Conservation (phyloP, 176 grass and related monocot species). For the Carex littledalei region DNA sequence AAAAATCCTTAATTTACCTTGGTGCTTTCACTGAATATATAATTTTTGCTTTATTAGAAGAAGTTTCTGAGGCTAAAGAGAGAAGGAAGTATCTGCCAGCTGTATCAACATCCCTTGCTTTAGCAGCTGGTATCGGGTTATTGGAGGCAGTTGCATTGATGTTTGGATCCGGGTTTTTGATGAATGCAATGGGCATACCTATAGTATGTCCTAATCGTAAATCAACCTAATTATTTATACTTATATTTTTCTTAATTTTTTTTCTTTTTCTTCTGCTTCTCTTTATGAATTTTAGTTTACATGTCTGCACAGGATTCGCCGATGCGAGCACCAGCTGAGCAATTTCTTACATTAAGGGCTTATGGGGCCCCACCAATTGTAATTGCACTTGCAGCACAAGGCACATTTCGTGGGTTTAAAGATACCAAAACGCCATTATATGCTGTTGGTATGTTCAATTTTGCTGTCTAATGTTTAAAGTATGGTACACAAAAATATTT, state of each 20-base stretch:
- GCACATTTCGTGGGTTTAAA: conserved; percentile 89
- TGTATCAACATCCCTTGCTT: conserved; percentile 70
- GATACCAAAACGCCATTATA: conserved; percentile 93
- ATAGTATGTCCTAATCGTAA: conserved; percentile 51
- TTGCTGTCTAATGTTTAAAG: neutral
- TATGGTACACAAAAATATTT: neutral
- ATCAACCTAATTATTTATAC: neutral
- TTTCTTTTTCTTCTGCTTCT: neutral
- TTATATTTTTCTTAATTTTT: neutral
- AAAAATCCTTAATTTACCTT: neutral
- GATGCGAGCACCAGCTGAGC: conserved; percentile 67
- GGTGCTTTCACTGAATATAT: neutral
- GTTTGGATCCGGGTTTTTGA: conserved; percentile 51
- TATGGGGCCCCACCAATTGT: conserved; percentile 85
- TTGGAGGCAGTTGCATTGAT: conserved; percentile 46
- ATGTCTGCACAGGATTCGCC: conserved; percentile 63
- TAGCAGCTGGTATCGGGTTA: conserved; percentile 70
- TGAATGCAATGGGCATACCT: conserved; percentile 74
- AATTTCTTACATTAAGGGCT: conserved; percentile 81
- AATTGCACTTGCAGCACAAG: conserved; percentile 88
- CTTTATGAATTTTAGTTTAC: neutral
- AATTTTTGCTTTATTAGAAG: conserved; percentile 26
- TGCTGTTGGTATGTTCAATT: conserved; percentile 59
- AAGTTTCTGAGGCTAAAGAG: neutral
- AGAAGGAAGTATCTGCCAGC: conserved; percentile 68